Evolutionary conservation across 2,329 filamentous ascomycete species (phyloP).

Genomic region (Phialocephala subalpina): DNA sequence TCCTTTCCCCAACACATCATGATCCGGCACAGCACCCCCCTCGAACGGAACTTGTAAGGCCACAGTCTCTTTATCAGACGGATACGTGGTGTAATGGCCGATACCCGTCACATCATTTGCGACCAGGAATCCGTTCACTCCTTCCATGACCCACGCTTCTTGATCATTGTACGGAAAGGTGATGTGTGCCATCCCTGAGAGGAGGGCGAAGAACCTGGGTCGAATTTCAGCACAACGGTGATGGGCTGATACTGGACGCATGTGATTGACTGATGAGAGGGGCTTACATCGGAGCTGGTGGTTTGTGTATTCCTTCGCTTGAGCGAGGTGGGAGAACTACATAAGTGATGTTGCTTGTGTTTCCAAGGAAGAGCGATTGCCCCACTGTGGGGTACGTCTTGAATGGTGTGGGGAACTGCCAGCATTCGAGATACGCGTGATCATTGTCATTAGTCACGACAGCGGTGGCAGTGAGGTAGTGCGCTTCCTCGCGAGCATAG

Average conservation of each 20-base stretch:
- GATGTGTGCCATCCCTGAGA: constrained; percentile 10
- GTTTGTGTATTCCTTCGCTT: constrained; percentile 2
- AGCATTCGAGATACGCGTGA: constrained; percentile 9
- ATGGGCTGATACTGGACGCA: not conserved
- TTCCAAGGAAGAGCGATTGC: constrained; percentile 6
- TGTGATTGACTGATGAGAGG: not conserved
- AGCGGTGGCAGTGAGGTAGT: constrained; percentile 4
- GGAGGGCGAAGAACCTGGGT: constrained; percentile 7
- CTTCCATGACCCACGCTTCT: constrained; percentile 9
- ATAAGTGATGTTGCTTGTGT: constrained; percentile 12
- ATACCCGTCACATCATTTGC: constrained; percentile 12
- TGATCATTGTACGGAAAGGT: constrained; percentile 9
- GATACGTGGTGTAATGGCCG: constrained; percentile 11
- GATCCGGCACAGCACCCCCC: constrained; percentile 4
- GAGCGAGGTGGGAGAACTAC: constrained; percentile 6
- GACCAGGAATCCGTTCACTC: not conserved
- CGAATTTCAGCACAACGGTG: not conserved
- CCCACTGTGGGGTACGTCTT: constrained; percentile 9
- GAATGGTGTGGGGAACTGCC: constrained; percentile 9
- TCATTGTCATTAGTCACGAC: not conserved
- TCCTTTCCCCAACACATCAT: constrained; percentile 2
- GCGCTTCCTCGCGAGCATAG: not conserved
- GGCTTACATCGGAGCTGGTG: constrained; percentile 3
- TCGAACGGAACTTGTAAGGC: constrained; percentile 12
- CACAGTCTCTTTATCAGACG: constrained; percentile 2